Evolutionary conservation across 345 rosid genomes (phyloP), one percentile per base, ranked within the genome.

Genomic region (Eucalyptus lansdowneana): DNA sequence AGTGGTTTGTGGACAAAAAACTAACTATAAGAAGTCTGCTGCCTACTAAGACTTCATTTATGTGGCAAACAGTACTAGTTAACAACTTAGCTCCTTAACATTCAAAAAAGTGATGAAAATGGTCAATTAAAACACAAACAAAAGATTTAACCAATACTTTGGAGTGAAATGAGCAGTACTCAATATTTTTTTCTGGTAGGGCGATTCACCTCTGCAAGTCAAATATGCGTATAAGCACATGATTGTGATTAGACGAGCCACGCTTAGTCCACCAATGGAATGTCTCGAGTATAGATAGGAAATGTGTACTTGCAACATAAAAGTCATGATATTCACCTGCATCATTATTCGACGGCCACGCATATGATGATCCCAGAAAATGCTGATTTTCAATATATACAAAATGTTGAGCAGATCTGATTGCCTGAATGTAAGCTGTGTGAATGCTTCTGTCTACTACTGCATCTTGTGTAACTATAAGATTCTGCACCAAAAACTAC

Each of bases 331-430:
- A 27, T 86, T 89, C 88, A 98, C 99, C 99, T 95, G 99, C 99
- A 91, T 92, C 87, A 90, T 94, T 92, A 89, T 98, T 96, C 4
- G 94, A 92, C 60, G 97, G 98, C 99, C 99, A 98, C 14, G 94
- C 99, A 95, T 96, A 98, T 6, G 99, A 98, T 86, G 99, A 98
- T 91, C 99, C 99, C 50, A 98, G 92, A 90, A 98, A 98, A 92
- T 96, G 97, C 94, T 98, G 99, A 92, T 98, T 98, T 94, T 98
- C 99, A 50, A 98, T 97, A 88, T 98, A 98, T 93, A 98, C 95
- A 93, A 91, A 97, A 95, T 95, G 98, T 93, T 98, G 96, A 50
- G 99, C 99, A 90, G 98, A 98, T 96, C 99, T 93, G 90, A 98
- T 98, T 90, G 99, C 96, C 92, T 97, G 97, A 90, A 98, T 94